Evolutionary conservation across 345 rosid genomes (phyloP).

Genomic region (Acer negundo): DNA sequence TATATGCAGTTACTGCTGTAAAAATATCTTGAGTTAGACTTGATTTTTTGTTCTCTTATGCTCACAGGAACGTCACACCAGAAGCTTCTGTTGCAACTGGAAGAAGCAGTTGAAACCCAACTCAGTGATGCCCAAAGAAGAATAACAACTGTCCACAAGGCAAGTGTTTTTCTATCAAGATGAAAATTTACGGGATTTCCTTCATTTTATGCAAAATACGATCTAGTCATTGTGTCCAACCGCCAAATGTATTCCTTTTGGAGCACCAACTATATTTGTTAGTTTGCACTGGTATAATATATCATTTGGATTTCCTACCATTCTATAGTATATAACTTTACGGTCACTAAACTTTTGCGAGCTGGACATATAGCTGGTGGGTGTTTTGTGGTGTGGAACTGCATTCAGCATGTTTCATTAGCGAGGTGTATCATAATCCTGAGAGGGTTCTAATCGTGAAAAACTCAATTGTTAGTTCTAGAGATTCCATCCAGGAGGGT

Average conservation of each 20-base stretch:
- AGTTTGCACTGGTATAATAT: not conserved
- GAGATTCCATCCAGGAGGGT: not conserved
- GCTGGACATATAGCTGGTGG: not conserved
- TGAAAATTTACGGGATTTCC: not conserved
- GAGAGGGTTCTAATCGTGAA: not conserved
- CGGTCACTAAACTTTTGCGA: not conserved
- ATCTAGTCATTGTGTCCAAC: not conserved
- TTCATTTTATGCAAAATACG: not conserved
- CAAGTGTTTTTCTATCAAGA: conserved; percentile 35
- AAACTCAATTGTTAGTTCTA: not conserved
- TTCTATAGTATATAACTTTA: not conserved
- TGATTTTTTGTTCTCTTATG: conserved; percentile 14
- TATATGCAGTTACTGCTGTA: conserved; percentile 16
- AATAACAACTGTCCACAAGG: conserved; percentile 66
- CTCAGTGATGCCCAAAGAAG: conserved; percentile 65
- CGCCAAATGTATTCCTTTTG: conserved; percentile 13
- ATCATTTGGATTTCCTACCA: not conserved
- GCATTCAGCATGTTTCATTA: not conserved
- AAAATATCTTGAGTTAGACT: conserved; percentile 9
- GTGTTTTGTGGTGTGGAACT: not conserved
- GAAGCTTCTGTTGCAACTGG: conserved; percentile 62
- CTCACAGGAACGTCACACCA: conserved; percentile 69
- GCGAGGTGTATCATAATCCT: not conserved
- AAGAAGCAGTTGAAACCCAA: conserved; percentile 61
- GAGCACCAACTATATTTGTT: not conserved